A percentile compares a stretch with the other conserved stretches of the same genome.
These are phyloP conservation scores for Persicaria maculosa DNA, from an alignment of 148 eudicot species.

Conservation along the genomic window DNA sequence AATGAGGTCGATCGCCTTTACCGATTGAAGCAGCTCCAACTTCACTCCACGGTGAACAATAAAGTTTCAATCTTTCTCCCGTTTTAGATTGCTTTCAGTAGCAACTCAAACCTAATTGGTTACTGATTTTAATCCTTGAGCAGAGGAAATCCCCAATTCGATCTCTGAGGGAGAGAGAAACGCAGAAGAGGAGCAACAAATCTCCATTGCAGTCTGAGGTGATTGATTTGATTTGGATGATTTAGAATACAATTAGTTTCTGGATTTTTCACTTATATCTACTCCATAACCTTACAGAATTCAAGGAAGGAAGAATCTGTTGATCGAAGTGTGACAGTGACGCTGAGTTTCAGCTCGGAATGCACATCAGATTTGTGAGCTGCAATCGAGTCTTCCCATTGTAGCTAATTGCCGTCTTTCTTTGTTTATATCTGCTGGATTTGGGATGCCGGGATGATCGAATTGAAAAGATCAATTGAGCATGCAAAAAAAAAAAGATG, in stretches of 20 bases:
- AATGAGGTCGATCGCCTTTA: conserved; percentile 8
- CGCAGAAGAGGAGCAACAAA: conserved; percentile 28
- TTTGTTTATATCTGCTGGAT: neutral
- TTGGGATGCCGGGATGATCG: too few species aligned
- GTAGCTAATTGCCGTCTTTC: neutral
- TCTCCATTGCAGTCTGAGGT: conserved; percentile 1
- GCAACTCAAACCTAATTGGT: neutral
- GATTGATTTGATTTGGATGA: neutral
- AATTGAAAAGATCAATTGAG: too few species aligned
- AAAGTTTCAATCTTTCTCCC: neutral
- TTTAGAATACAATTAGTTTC: neutral
- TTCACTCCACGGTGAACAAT: neutral
- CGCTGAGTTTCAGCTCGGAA: neutral
- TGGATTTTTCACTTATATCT: neutral
- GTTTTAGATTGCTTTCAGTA: neutral
- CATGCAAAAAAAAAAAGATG: too few species aligned
- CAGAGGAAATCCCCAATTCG: conserved; percentile 51
- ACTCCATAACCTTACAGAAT: neutral
- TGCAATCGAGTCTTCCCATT: neutral
- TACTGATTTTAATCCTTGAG: neutral
- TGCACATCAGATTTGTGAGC: neutral
- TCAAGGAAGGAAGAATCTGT: neutral
- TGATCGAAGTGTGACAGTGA: conserved; percentile 1
- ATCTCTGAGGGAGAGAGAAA: conserved; percentile 49
- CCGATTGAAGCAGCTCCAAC: conserved; percentile 15